phyloP scores from a whole-genome alignment of 2,329 filamentous ascomycete species.

The Leptosphaerulina australis region DNA sequence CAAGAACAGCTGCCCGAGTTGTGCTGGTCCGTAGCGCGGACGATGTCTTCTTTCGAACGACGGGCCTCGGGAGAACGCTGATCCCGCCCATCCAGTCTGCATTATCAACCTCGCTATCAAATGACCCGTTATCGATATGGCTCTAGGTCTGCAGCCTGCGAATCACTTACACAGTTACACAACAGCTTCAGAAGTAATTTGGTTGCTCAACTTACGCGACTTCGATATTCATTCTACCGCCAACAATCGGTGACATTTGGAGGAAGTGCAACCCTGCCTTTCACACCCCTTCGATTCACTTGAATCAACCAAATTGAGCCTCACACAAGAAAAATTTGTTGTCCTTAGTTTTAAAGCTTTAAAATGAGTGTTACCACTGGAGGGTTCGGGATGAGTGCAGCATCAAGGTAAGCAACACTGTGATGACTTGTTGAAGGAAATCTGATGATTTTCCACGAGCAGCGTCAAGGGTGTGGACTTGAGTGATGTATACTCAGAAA shows the following conservation, averaged over 20 bases:
- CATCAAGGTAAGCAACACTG: constrained; percentile 14
- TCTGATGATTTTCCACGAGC: neutral
- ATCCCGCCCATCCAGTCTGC: constrained; percentile 29
- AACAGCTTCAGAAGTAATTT: neutral
- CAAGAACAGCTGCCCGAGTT: neutral
- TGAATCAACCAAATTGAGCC: no score
- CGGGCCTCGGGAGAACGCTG: constrained; percentile 38
- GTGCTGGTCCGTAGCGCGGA: constrained; percentile 10
- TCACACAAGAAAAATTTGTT: no score
- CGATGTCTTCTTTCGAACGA: constrained; percentile 8
- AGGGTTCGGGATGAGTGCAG: neutral
- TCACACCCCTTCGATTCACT: neutral
- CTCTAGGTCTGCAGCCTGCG: constrained; percentile 10
- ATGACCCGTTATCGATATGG: constrained; percentile 31
- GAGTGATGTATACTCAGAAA: constrained; percentile 38
- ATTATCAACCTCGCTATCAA: constrained; percentile 17
- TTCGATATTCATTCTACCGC: neutral
- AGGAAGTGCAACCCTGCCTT: neutral
- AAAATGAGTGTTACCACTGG: constrained; percentile 14
- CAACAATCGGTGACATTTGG: neutral
- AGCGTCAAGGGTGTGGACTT: constrained; percentile 39
- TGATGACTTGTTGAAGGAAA: neutral
- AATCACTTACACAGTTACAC: constrained; percentile 1
- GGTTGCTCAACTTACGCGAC: neutral
- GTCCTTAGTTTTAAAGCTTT: no score